Conservation (phyloP, 768 basidiomycete genomes). For the Cyathus striatus region DNA sequence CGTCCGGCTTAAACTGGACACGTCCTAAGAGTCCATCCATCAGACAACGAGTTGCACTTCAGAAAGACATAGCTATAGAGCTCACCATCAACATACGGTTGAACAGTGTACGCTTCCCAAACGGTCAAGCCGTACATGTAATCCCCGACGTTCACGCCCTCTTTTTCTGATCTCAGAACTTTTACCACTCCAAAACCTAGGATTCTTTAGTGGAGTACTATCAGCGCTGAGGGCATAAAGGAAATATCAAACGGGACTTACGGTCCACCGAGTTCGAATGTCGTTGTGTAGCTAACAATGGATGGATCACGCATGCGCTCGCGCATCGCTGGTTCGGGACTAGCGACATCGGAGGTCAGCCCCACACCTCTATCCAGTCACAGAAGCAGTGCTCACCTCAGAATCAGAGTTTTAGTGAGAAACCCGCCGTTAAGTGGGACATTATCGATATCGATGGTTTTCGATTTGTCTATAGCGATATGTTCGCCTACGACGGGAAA, state of each 20-base stretch:
- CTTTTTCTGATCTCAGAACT: conserved; percentile 35
- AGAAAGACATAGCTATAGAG: no score
- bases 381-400: conserved; percentile 36
- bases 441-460: conserved; percentile 45
- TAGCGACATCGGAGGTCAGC: conserved; percentile 18
- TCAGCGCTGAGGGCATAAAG: background rate
- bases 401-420: conserved; percentile 42
- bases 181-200: conserved; percentile 34
- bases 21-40: background rate
- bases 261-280: conserved; percentile 29
- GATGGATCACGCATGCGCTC: background rate
- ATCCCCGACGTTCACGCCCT: conserved; percentile 26
- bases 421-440: conserved; percentile 39
- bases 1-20: background rate
- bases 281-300: background rate
- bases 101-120: conserved; percentile 14
- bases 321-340: conserved; percentile 2
- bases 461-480: conserved; percentile 22
- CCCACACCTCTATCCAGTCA: conserved; percentile 31
- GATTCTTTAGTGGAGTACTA: conserved; percentile 3
- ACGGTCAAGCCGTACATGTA: conserved; percentile 28
- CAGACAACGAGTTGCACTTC: conserved; percentile 12
- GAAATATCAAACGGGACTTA: conserved; percentile 11
- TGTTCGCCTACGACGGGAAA: background rate
- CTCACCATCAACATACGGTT: background rate